Base-by-base conservation (phyloP, 371 early-diverging fungal genomes). In the Coelomomyces lativittatus region DNA sequence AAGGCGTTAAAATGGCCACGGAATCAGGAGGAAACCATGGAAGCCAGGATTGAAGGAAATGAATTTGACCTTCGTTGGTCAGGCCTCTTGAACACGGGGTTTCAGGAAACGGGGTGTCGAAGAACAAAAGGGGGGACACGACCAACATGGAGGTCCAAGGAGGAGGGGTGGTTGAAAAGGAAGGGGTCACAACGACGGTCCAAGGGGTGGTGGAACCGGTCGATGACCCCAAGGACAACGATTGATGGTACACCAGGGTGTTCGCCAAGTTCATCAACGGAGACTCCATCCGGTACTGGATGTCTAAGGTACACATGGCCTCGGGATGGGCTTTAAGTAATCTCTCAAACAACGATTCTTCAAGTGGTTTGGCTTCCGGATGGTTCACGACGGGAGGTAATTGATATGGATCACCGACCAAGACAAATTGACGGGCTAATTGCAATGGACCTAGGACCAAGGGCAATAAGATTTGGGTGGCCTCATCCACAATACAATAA, bases 361-460 rank as follows among this genome's bases (percentile, higher is more conserved):
- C 61, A 21, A 71, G 49, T 31, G 65, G 55, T 6, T 39, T 54
- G 0, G 82, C 81, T 25, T 68, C 64, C 15, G 52, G 39, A 36
- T 72, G 67, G 21, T 68, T 63, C 61, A 88, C 84, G 46, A 97
- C 60, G 7, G 99, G 98, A n/a, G 91, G 88, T 4, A 99, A 77
- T 58, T 99, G 98, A 53, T 96, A 82, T 53, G 90, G 88, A 60
- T 99, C 99, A 14, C 99, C 99, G 11, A 99, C 96, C 8, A 99
- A 65, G 15, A 97, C 80, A 78, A 98, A 93, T 11, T 55, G 64
- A 14, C 77, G 61, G 3, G 90, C 86, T 49, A 67, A 75, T n/a
- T 78, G 67, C 32, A 97, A 59, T 2, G 98, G 97, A 0, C 96
- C 93, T 32, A 99, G 51, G 50, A 88, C 82, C 1, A 83, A 82